Conservation (phyloP, 2,329 filamentous ascomycete genomes). For the Blastomyces gilchristii region DNA sequence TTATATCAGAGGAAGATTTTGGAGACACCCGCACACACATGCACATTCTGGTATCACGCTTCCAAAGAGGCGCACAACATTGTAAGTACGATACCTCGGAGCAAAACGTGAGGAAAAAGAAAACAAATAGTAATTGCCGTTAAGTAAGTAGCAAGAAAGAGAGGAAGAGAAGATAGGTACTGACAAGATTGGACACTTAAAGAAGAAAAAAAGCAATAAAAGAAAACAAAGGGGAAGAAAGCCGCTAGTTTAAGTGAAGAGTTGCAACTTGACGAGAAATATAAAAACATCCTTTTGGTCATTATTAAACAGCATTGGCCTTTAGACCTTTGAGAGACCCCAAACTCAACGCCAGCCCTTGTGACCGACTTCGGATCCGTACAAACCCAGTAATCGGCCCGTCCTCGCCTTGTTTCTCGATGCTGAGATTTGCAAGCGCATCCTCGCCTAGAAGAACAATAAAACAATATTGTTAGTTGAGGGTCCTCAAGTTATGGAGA, state of each 20-base stretch:
- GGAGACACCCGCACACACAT: background rate
- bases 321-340: constrained; percentile 91
- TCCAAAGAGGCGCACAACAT: background rate
- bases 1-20: background rate
- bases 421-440: constrained; percentile 90
- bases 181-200: constrained; percentile 8
- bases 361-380: constrained; percentile 90
- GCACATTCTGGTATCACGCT: constrained; percentile 4
- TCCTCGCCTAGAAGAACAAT: constrained; percentile 67
- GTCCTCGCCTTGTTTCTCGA: constrained; percentile 93
- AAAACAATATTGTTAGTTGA: constrained; percentile 17
- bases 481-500: background rate
- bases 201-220: constrained; percentile 1
- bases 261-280: constrained; percentile 16
- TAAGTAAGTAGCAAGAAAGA: background rate
- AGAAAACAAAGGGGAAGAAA: constrained; percentile 7
- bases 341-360: constrained; percentile 85
- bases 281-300: constrained; percentile 23
- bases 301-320: constrained; percentile 44
- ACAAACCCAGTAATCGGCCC: constrained; percentile 96
- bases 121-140: background rate
- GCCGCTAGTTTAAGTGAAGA: constrained; percentile 13
- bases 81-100: background rate
- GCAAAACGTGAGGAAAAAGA: background rate
- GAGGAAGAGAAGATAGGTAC: constrained; percentile 1